Evolutionary conservation across 352 stramenopile genomes (phyloP), one percentile per base, ranked within the genome.

Genomic region (Pythium plurisporium): DNA sequence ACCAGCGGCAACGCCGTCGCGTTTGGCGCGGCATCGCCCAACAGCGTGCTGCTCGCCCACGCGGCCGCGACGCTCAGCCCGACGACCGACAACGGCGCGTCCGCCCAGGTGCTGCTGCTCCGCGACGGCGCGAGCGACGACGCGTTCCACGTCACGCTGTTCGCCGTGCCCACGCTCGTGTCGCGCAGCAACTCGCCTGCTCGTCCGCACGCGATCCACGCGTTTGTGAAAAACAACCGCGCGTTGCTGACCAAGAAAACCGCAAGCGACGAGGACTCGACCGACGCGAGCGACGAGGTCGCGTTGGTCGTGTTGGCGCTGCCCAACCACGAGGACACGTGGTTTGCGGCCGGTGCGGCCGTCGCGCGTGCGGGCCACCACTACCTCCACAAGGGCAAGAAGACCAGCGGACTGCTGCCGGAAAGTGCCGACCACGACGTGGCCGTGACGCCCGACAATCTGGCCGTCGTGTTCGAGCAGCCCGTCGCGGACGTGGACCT

Each of bases 141-240:
- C 14, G 49, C 58, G 23, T 58, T 83, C n/a, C 67, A 59, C 55
- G 67, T 84, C 44, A 75, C 77, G 59, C 65, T 87, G 19, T 72
- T 79, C 50, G 74, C 76, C 46, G 55, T 92, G 41, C 82, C 82
- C 10, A 86, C 70, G 44, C 62, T 65, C 14, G 70, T 84, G 25
- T 91, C 77, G 52, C 78, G 86, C 20, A 73, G 84, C 63, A 95
- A 95, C 65, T 74, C 72, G 10, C 61, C 71, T 1, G 76, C 82
- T 33, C 77, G 86, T 23, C 86, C 86, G 29, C 86, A 96, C 63
- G 69, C 86, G 23, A 83, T 96, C 64, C 43, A 79, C 37, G 47
- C 59, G 36, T 85, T 91, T 56, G 67, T 86, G 63, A 86, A 85
- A 62, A 62, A 45, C 60, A 67, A 83, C 75, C 51, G 59, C 31